Conservation (phyloP, 2,329 filamentous ascomycete genomes). For the Penicillium sp. region DNA sequence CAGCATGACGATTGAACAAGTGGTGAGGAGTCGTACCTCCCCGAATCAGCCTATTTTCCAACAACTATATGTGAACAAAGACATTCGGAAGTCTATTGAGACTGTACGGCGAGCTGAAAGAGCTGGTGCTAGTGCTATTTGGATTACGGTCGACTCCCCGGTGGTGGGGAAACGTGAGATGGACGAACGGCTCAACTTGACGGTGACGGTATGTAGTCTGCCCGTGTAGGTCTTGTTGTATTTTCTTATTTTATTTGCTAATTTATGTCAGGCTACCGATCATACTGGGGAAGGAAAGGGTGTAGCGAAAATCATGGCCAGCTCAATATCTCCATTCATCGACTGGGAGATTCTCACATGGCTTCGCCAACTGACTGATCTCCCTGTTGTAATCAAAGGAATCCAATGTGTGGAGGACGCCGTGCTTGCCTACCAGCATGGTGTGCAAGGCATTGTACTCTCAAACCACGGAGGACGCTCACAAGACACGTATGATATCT, state of each 20-base stretch:
- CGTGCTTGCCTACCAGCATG: constrained; percentile 44
- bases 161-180: no score
- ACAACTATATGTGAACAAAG: no score
- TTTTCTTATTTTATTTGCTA: background rate
- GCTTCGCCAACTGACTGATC: constrained; percentile 41
- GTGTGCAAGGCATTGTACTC: constrained; percentile 46
- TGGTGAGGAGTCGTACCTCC: no score
- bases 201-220: constrained; percentile 18
- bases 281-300: constrained; percentile 20
- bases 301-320: constrained; percentile 31
- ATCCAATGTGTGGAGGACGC: constrained; percentile 53
- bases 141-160: no score
- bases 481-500: constrained; percentile 38
- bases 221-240: background rate
- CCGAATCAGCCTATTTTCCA: no score
- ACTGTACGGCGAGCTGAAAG: no score
- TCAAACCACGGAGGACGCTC: constrained; percentile 48
- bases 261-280: constrained; percentile 9
- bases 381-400: constrained; percentile 40
- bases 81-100: no score
- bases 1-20: no score
- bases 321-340: constrained; percentile 29
- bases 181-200: constrained; percentile 23
- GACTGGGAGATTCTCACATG: constrained; percentile 35
- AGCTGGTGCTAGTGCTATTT: no score